These are phyloP conservation scores for Paramyrothecium roridum DNA, from an alignment of 2,329 filamentous ascomycete species.

Conservation along the genomic window DNA sequence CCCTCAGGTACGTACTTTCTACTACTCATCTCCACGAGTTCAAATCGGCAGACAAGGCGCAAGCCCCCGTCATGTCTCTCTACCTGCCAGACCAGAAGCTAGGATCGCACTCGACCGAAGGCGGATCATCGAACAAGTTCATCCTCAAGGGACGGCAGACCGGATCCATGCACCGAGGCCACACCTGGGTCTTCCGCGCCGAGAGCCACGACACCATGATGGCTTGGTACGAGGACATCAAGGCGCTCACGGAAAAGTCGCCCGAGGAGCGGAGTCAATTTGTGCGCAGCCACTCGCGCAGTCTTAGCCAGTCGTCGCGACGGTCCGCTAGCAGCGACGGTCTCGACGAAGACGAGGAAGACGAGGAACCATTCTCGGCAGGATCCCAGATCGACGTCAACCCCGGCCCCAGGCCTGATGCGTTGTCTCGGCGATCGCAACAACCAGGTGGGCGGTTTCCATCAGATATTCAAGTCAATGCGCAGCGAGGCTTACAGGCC, in stretches of 20 bases:
- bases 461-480: conserved; percentile 84
- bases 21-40: conserved; percentile 98
- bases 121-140: conserved; percentile 92
- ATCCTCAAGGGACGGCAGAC: conserved; percentile 95
- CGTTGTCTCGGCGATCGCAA: conserved; percentile 64
- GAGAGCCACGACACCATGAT: conserved; percentile 90
- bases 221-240: conserved; percentile 94
- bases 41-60: conserved; percentile 92
- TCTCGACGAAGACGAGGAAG: conserved; percentile 74
- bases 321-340: conserved; percentile 70
- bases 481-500: conserved; percentile 73
- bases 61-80: conserved; percentile 92
- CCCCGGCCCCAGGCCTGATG: conserved; percentile 46
- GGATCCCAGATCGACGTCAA: conserved; percentile 43
- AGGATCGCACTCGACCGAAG: conserved; percentile 80
- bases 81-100: conserved; percentile 94
- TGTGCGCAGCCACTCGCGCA: conserved; percentile 77
- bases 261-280: conserved; percentile 87
- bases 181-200: conserved; percentile 70
- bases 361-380: conserved; percentile 60
- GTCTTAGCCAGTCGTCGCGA: conserved; percentile 65
- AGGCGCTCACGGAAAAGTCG: conserved; percentile 80
- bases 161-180: conserved; percentile 82
- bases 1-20: conserved; percentile 93
- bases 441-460: conserved; percentile 91